These are phyloP conservation scores for Aegilops speltoides DNA, from an alignment of 176 grass and related monocot genomes.

Conservation along the genomic window DNA sequence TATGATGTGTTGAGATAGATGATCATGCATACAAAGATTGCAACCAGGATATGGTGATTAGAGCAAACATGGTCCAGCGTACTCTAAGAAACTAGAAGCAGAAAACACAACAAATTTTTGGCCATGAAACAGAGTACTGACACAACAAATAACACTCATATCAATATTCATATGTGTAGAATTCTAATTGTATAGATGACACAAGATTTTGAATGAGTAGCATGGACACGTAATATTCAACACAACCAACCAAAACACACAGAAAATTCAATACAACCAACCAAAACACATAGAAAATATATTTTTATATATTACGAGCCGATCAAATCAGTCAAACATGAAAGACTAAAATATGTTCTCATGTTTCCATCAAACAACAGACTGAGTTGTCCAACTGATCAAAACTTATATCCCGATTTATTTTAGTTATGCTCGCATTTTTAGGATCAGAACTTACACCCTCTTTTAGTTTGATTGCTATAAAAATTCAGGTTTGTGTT, in stretches of 20 bases:
- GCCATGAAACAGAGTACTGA: background rate
- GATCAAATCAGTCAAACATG: background rate
- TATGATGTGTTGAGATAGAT: too few species aligned
- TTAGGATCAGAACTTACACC: too few species aligned
- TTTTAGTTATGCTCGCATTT: too few species aligned
- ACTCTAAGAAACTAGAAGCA: background rate
- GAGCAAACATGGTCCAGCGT: background rate
- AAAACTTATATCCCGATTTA: too few species aligned
- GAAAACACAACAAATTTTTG: background rate
- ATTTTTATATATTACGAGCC: background rate
- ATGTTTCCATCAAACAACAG: too few species aligned
- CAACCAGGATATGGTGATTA: too few species aligned
- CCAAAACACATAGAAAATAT: too few species aligned
- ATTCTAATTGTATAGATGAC: background rate
- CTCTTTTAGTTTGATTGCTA: too few species aligned
- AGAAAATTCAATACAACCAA: too few species aligned
- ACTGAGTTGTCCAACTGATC: too few species aligned
- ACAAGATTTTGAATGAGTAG: background rate
- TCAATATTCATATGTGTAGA: background rate
- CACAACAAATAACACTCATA: background rate
- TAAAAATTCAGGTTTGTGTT: too few species aligned
- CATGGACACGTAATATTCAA: background rate
- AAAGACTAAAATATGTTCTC: background rate
- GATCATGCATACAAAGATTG: too few species aligned
- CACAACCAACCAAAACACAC: conserved; percentile 1